Conservation (phyloP, 441 rosid genomes). For the Gossypium lobatum region DNA sequence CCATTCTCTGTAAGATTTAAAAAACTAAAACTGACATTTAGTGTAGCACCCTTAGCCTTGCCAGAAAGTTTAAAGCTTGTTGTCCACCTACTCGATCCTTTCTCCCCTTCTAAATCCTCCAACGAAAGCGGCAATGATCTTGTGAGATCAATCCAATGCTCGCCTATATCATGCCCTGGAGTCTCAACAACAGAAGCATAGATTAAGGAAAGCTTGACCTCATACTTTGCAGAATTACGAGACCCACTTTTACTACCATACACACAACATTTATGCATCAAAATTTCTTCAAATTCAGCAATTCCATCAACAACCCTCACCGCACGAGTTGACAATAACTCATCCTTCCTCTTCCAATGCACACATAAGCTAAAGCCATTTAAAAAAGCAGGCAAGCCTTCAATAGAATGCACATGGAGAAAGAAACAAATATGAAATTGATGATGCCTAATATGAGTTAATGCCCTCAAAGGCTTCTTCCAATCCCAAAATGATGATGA, state of each 20-base stretch:
- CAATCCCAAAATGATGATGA: slow-evolving; percentile 49
- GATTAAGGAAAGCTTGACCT: slow-evolving; percentile 53
- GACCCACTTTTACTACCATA: slow-evolving; percentile 59
- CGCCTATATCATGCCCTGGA: slow-evolving; percentile 47
- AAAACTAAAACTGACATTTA: slow-evolving; percentile 73
- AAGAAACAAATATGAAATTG: slow-evolving; percentile 56
- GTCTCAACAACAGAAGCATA: slow-evolving; percentile 41
- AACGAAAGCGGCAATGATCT: slow-evolving; percentile 58
- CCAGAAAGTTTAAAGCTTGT: slow-evolving; percentile 67
- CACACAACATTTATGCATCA: slow-evolving; percentile 51
- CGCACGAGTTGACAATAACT: slow-evolving; percentile 41
- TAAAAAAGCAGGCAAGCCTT: slow-evolving; percentile 53
- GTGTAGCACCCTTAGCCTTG: slow-evolving; percentile 54
- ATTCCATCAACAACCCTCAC: slow-evolving; percentile 41
- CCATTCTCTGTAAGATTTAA: slow-evolving; percentile 20
- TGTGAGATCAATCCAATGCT: slow-evolving; percentile 75
- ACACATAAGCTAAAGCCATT: slow-evolving; percentile 46
- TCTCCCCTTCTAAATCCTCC: slow-evolving; percentile 51
- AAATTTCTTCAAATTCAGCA: slow-evolving; percentile 67
- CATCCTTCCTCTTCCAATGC: slow-evolving; percentile 69
- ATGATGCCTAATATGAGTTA: slow-evolving; percentile 50
- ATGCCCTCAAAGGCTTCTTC: slow-evolving; percentile 78
- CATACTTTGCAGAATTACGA: slow-evolving; percentile 52
- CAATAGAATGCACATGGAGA: slow-evolving; percentile 72
- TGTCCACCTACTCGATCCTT: slow-evolving; percentile 59